A percentile compares a stretch with the other conserved stretches of the same genome.
phyloP scores from a whole-genome alignment of 805 yeast genomes.

The Metschnikowia matae region DNA sequence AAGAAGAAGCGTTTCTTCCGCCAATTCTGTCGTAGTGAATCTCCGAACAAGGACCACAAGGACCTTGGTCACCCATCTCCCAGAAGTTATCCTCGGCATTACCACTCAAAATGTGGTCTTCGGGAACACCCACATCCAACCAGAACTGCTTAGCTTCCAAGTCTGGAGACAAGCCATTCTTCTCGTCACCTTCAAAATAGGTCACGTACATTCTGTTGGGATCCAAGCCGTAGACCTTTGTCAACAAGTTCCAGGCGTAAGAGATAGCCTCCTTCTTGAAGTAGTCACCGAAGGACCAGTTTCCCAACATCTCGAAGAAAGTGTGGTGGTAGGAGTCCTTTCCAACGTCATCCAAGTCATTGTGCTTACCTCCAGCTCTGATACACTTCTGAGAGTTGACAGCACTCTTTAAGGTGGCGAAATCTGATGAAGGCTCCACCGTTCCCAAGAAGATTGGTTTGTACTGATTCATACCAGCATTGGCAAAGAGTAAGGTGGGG shows the following conservation, averaged over 20 bases:
- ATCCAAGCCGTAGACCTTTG: slow-evolving; percentile 76
- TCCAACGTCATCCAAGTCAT: slow-evolving; percentile 97
- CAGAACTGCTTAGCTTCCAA: slow-evolving; percentile 87
- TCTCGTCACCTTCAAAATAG: slow-evolving; percentile 90
- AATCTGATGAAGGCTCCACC: slow-evolving; percentile 90
- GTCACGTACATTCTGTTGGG: slow-evolving; percentile 85
- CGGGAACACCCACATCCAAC: slow-evolving; percentile 83
- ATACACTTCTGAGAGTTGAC: slow-evolving; percentile 96
- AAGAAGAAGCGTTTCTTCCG: slow-evolving; percentile 87
- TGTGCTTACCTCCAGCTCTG: slow-evolving; percentile 99
- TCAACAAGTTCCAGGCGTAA: slow-evolving; percentile 88
- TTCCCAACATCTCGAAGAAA: slow-evolving; percentile 98
- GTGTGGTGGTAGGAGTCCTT: slow-evolving; percentile 98
- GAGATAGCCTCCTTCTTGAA: slow-evolving; percentile 91
- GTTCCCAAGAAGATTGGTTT: slow-evolving; percentile 97
- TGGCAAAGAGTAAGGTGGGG: slow-evolving; percentile 93
- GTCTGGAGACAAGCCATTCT: slow-evolving; percentile 84
- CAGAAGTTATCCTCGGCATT: slow-evolving; percentile 89
- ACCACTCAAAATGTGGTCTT: slow-evolving; percentile 92
- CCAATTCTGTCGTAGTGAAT: slow-evolving; percentile 97
- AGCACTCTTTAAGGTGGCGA: slow-evolving; percentile 81
- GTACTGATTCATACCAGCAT: slow-evolving; percentile 99
- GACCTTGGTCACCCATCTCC: slow-evolving; percentile 99
- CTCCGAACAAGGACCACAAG: slow-evolving; percentile 99
- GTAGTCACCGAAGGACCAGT: slow-evolving; percentile 99